phyloP scores from a whole-genome alignment of 2,329 filamentous ascomycete genomes.

The Beauveria scarabaeidicola region DNA sequence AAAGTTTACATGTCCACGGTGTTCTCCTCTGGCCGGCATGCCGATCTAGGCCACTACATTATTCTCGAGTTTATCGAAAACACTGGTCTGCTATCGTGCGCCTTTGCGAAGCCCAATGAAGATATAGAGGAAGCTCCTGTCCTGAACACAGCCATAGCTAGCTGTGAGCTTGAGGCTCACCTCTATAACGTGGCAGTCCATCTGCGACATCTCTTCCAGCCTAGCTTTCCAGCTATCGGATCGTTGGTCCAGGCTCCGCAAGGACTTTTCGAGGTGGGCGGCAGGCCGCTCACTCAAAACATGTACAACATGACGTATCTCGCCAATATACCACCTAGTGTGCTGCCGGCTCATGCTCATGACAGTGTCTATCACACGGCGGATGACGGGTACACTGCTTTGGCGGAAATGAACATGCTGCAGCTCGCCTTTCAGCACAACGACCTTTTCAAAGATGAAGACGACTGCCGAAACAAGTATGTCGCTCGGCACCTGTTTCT shows the following conservation, averaged over 20 bases:
- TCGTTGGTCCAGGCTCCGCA: neutral
- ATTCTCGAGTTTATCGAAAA: neutral
- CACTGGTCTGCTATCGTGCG: neutral
- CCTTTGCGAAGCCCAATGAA: neutral
- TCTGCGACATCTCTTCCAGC: neutral
- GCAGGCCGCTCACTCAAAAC: conserved; percentile 31
- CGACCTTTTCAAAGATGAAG: conserved; percentile 22
- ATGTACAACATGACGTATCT: conserved; percentile 31
- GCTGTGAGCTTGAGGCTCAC: neutral
- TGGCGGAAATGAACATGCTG: conserved; percentile 30
- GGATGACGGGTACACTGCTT: conserved; percentile 27
- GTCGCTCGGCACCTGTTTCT: conserved; percentile 25
- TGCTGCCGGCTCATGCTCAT: conserved; percentile 17
- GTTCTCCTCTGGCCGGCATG: conserved; percentile 15
- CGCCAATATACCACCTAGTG: conserved; percentile 17
- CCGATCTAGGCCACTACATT: neutral
- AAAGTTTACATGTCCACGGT: conserved; percentile 7
- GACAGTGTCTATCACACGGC: conserved; percentile 17
- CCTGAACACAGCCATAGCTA: neutral
- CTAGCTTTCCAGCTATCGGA: neutral
- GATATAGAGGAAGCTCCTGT: neutral
- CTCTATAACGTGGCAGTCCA: neutral
- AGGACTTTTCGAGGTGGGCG: conserved; percentile 17
- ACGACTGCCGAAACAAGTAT: conserved; percentile 29
- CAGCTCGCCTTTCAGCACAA: conserved; percentile 30